Evolutionary conservation across 305 asterid genomes (phyloP), one percentile per base, ranked within the genome.

Genomic region (Fraxinus floribunda): DNA sequence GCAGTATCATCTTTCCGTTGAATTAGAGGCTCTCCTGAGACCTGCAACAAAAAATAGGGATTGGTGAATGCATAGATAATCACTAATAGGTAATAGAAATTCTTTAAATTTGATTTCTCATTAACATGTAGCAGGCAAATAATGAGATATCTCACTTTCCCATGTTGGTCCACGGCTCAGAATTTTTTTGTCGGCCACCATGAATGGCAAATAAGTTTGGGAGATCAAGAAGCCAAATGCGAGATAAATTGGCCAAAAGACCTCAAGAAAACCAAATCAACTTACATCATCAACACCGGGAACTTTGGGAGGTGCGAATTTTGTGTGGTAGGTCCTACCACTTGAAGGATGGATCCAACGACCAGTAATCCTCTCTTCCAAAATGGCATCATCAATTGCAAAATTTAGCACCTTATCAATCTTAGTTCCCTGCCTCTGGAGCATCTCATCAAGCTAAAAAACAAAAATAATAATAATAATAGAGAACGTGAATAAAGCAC

Each of bases 341-440:
- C 98, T 94, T 35, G 98, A 90, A 22, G 98, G 96, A 84, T 94
- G 98, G 81, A 94, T 92, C 98, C 98, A 92, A 32, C 98, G 97
- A 44, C 98, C 98, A 77, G 95, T 93, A 81, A 93, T 93, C 82
- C 97, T 88, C 89, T 93, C 97, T 85, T 93, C 97, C 90, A 93
- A 83, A 79, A 93, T 88, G 62, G 94, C 90, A 90, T 93, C 97
- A 81, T 91, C 93, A 84, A 93, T 89, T 4, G 94, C 97, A 87
- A 93, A 92, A 88, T 94, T 94, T 3, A 94, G 93, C 84, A 94
- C 98, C 86, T 95, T 95, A 85, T 95, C 98, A 77, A 95, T 89
- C 90, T 95, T 95, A 83, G 79, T 91, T 70, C 98, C 98, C 84
- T 89, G 92, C 22, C 81, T 91, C 39, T 83, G 93, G 83, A 95